Evolutionary conservation across 1,139 yeast genomes (phyloP), one percentile per base, ranked within the genome.

Genomic region (Lizanozyma gosingica): DNA sequence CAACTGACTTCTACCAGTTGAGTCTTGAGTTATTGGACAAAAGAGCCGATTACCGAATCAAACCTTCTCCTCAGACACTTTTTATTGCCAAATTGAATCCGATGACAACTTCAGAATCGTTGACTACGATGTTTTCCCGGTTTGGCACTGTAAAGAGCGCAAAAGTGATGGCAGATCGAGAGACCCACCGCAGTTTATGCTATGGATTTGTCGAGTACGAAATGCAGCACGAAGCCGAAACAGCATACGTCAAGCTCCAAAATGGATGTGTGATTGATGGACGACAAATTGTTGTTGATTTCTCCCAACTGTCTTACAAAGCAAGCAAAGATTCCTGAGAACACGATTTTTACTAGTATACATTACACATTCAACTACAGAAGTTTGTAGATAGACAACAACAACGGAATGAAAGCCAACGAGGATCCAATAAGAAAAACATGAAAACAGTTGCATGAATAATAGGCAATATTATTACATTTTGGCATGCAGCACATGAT

Each of bases 21-120:
- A 73, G 85, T 0, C 59, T 81, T 39, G 86, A 81, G 47, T 59
- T 80, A 45, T 62, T 81, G 37, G 86, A 85, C 0, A 87, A 81
- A 48, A 49, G 80, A n/a, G 80, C 83, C 0, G 65, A 65, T 40
- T 79, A 82, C 3, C 71, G 71, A 16, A 73, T 71, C 18, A 68
- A 71, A 45, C 88, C 88, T 0, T 71, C 78, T 39, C 86, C 82
- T 40, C 67, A 66, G 37, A 77, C 79, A 2, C 52, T 81, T 14
- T 81, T 81, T 51, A 71, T 81, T 2, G 80, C 87, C 47, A 76
- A 76, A 47, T 57, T 81, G 46, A 81, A 81, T 46, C 76, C 83
- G 0, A 58, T 78, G 3, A 81, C 88, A 2, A 61, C 62, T 8
- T 73, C 67, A 14, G 76, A 72, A 6, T 82, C 81, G 39, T 55